A percentile compares a stretch with the other conserved stretches of the same genome.
Conservation (phyloP, 805 yeast genomes). For the Saccharomycopsis fermentans region DNA sequence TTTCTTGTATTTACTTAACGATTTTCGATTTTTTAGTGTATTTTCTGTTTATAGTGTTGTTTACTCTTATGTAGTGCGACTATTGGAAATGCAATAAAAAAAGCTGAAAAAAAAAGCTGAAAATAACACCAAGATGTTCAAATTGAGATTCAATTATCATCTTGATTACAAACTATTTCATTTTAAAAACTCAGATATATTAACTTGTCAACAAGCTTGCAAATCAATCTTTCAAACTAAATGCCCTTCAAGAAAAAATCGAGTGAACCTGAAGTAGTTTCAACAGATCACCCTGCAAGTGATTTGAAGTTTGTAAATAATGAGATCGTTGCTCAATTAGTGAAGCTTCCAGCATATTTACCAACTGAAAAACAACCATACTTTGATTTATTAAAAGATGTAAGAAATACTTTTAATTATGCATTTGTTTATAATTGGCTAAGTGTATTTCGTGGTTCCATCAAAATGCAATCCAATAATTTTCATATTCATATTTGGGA, state of each 20-base stretch:
- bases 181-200: no score
- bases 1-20: neutral
- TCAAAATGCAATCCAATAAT: constrained; percentile 39
- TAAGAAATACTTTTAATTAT: constrained; percentile 31
- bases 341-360: constrained; percentile 31
- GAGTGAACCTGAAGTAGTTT: neutral
- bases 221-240: no score
- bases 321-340: constrained; percentile 28
- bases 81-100: no score
- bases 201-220: no score
- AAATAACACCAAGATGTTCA: no score
- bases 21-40: no score
- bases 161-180: no score
- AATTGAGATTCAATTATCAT: no score
- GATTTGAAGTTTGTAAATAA: constrained; percentile 22
- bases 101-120: no score
- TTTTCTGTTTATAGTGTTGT: no score
- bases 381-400: constrained; percentile 21
- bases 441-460: constrained; percentile 39
- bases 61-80: no score
- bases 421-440: constrained; percentile 45
- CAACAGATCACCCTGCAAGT: constrained; percentile 23
- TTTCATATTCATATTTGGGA: constrained; percentile 53
- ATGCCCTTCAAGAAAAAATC: neutral
- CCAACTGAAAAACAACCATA: constrained; percentile 32